Percentiles rank a stretch among this genome's conserved stretches.
These are phyloP conservation scores for Tylopilus subfusipes DNA, from an alignment of 768 basidiomycete species.

Conservation along the genomic window DNA sequence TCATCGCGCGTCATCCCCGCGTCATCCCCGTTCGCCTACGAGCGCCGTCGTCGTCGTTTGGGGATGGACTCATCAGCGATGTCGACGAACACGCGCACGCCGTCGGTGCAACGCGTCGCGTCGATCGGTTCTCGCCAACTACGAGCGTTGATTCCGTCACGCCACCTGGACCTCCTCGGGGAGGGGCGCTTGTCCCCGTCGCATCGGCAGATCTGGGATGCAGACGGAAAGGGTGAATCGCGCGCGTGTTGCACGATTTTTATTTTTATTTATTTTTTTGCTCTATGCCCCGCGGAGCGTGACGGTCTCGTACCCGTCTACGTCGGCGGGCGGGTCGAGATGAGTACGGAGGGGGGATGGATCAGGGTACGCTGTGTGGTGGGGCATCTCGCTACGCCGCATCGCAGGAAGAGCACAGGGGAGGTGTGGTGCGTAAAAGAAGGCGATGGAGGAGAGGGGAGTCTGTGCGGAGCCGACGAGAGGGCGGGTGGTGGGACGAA, in stretches of 20 bases:
- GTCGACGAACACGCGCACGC: no score
- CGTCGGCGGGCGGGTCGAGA: background rate
- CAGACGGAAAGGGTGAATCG: background rate
- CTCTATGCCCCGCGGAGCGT: no score
- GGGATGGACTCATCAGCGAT: background rate
- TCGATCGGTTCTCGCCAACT: background rate
- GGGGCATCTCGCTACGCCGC: background rate
- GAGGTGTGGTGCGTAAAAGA: background rate
- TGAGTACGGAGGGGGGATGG: background rate
- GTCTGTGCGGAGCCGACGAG: background rate
- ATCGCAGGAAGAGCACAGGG: background rate
- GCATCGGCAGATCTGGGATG: background rate
- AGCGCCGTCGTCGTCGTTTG: conserved; percentile 43
- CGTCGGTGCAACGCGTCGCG: background rate
- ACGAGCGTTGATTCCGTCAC: no score
- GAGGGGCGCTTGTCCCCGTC: background rate
- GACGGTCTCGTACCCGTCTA: background rate
- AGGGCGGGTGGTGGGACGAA: background rate
- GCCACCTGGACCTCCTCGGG: background rate
- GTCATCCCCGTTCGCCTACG: background rate
- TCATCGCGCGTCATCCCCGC: background rate
- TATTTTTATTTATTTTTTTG: no score
- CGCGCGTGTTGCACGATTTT: background rate
- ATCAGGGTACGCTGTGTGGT: background rate
- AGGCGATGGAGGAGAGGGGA: background rate